Conservation (phyloP, 2,329 filamentous ascomycete genomes). For the Cordyceps militaris region DNA sequence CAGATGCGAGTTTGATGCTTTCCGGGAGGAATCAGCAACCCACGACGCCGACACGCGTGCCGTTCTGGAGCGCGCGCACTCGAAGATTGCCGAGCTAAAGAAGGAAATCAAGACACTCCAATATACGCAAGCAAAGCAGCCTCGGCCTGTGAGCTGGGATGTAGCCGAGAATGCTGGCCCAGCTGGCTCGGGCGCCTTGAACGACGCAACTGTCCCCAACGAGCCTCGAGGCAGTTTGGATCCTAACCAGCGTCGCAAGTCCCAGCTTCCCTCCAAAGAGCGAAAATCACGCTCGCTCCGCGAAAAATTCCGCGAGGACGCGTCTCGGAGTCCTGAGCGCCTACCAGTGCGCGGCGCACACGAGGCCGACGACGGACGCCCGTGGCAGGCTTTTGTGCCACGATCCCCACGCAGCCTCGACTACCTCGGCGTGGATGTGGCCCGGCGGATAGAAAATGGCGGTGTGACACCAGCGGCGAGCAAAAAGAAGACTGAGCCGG, state of each 20-base stretch:
- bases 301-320: slow-evolving; percentile 30
- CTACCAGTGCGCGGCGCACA: not conserved
- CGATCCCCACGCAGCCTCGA: slow-evolving; percentile 32
- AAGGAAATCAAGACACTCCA: slow-evolving; percentile 44
- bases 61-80: slow-evolving; percentile 49
- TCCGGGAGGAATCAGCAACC: slow-evolving; percentile 46
- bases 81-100: slow-evolving; percentile 49
- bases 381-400: slow-evolving; percentile 37
- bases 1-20: slow-evolving; percentile 44
- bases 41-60: slow-evolving; percentile 49
- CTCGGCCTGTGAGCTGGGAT: slow-evolving; percentile 26
- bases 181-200: not conserved
- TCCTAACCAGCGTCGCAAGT: not conserved
- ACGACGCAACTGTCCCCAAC: not conserved
- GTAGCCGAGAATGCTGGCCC: slow-evolving; percentile 16
- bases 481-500: not conserved
- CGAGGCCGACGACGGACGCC: slow-evolving; percentile 24
- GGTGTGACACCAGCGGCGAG: slow-evolving; percentile 18
- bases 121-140: slow-evolving; percentile 16
- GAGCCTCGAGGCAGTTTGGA: slow-evolving; percentile 24
- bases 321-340: not conserved
- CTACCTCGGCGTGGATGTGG: slow-evolving; percentile 28
- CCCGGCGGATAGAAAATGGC: slow-evolving; percentile 24
- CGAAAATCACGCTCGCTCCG: slow-evolving; percentile 21
- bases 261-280: not conserved